Evolutionary conservation across 2,329 filamentous ascomycete genomes (phyloP).

Genomic region (Xylariaceae sp.): DNA sequence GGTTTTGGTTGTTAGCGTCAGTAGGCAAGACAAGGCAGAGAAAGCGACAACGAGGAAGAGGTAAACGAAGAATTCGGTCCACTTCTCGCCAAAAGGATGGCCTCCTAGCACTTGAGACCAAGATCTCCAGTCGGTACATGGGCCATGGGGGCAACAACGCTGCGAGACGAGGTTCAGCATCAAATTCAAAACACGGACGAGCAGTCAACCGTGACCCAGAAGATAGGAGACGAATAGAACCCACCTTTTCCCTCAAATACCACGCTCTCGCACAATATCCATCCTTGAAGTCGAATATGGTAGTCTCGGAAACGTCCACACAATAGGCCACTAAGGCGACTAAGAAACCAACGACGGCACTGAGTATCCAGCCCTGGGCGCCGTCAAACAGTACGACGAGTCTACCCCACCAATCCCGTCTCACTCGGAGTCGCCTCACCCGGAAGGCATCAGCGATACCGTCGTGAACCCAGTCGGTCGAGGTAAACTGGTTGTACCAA

Average conservation of each 20-base stretch:
- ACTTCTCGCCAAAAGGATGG: conserved; percentile 43
- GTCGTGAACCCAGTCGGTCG: conserved; percentile 97
- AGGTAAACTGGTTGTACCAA: conserved; percentile 98
- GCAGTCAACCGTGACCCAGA: not conserved
- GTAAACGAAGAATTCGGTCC: conserved; percentile 75
- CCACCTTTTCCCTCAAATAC: conserved; percentile 66
- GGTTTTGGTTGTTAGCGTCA: conserved; percentile 89
- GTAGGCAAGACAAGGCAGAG: conserved; percentile 64
- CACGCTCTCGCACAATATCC: conserved; percentile 73
- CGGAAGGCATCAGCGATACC: conserved; percentile 91
- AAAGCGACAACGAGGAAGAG: conserved; percentile 65
- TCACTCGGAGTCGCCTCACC: conserved; percentile 71
- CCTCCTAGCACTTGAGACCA: conserved; percentile 49
- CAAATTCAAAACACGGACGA: not conserved
- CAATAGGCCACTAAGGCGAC: conserved; percentile 83
- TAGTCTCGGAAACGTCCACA: conserved; percentile 80
- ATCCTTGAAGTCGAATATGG: conserved; percentile 84
- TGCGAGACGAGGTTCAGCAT: conserved; percentile 27
- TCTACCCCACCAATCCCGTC: conserved; percentile 81
- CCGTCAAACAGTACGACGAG: conserved; percentile 74
- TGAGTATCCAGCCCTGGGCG: conserved; percentile 89
- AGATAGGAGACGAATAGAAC: conserved; percentile 8
- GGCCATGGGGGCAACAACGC: conserved; percentile 52
- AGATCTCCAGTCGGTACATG: conserved; percentile 51
- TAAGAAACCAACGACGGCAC: conserved; percentile 80